Evolutionary conservation across 2,329 filamentous ascomycete species (phyloP).

Genomic region (Cercospora janseana): DNA sequence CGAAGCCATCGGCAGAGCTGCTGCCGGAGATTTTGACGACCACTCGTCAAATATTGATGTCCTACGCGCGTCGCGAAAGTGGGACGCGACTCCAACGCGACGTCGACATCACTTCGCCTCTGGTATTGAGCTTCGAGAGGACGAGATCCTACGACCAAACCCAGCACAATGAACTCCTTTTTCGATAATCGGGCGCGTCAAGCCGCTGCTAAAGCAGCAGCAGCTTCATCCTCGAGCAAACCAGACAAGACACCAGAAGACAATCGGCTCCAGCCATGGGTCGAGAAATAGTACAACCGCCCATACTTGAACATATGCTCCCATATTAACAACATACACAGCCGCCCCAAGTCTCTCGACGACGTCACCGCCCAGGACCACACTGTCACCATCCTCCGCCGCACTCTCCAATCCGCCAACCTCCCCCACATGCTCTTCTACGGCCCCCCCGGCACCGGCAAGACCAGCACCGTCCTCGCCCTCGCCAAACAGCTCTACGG

Average conservation of each 20-base stretch:
- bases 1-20: background rate
- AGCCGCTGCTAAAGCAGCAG: slow-evolving; percentile 65
- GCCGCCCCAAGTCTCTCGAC: slow-evolving; percentile 86
- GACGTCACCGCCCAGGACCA: slow-evolving; percentile 98
- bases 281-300: slow-evolving; percentile 49
- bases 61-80: slow-evolving; percentile 13
- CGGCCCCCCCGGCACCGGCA: slow-evolving; percentile 93
- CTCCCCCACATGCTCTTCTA: slow-evolving; percentile 99
- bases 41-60: slow-evolving; percentile 1
- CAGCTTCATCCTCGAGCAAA: slow-evolving; percentile 66
- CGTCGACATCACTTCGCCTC: slow-evolving; percentile 1
- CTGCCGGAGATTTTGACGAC: background rate
- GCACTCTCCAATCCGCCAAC: slow-evolving; percentile 93
- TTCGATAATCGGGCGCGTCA: slow-evolving; percentile 91
- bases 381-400: slow-evolving; percentile 86
- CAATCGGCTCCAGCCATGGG: slow-evolving; percentile 81
- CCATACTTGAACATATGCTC: slow-evolving; percentile 3
- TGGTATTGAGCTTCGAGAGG: background rate
- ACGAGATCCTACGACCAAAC: background rate
- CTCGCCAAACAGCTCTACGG: slow-evolving; percentile 97
- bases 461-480: slow-evolving; percentile 95
- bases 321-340: slow-evolving; percentile 41
- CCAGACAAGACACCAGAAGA: slow-evolving; percentile 61
- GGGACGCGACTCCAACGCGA: slow-evolving; percentile 14
- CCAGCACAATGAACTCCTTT: slow-evolving; percentile 72